Evolutionary conservation across 345 rosid genomes (phyloP), one percentile per base, ranked within the genome.

Genomic region (Salix caprea): DNA sequence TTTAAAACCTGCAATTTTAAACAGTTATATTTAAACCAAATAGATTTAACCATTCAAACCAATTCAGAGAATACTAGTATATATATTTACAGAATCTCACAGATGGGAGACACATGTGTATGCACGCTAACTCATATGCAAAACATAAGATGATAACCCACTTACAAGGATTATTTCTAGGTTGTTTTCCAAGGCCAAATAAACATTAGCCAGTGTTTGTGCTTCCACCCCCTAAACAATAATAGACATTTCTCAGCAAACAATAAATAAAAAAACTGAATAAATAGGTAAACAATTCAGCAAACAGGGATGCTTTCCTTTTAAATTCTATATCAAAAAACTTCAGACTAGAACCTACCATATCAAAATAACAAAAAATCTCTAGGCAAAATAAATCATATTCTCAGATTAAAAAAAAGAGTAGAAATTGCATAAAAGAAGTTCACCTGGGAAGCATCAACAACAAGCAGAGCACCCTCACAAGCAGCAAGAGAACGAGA

Each of bases 401-500:
- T 52, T 52, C n/a, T 52, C 58, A 52, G 58, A 52, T 52, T 50
- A 48, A 48, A 16, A 16, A 18, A 34, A 5, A 34, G 34, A 18
- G 58, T 52, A 52, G n/a, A 52, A 7, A 52, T 52, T 52, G n/a
- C n/a, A 52, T 7, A 52, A 6, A 18, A 52, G 58, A 0, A 52
- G 58, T 52, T 82, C 70, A 96, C 99, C 98, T 96, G 99, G 39
- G 99, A 93, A 82, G 99, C 97, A 86, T 96, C 99, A 75, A 96
- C 98, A 74, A 96, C 97, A 77, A 96, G 96, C 74, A 96, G 97
- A 76, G 99, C 99, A 82, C 99, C 99, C 90, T 96, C 99, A 67
- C 99, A 96, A 23, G 98, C 99, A 74, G 99, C 99, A 85, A 96
- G 98, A 64, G 99, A 96, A 79, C 99, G 92, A 44, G 99, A 96